These are phyloP conservation scores for Coemansia sp. DNA, from an alignment of 192 early-diverging fungal species.

Conservation along the genomic window DNA sequence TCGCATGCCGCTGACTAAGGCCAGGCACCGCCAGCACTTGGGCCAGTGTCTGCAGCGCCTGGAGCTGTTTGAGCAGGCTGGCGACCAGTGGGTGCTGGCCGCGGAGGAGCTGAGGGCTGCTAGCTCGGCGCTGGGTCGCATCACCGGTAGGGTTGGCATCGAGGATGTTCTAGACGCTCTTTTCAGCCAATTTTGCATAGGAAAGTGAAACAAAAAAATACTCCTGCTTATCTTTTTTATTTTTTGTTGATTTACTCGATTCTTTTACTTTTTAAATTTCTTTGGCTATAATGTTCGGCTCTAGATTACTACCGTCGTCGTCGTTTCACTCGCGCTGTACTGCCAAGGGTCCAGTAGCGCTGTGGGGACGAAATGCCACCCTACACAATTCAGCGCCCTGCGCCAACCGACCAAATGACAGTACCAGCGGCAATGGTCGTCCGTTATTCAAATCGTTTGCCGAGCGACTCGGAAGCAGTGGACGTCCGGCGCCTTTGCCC, in stretches of 20 bases:
- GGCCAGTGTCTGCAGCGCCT: constrained; percentile 55
- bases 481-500: background rate
- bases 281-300: background rate
- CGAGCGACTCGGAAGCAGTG: background rate
- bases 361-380: background rate
- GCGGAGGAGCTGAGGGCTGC: constrained; percentile 74
- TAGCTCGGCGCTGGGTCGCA: constrained; percentile 60
- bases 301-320: background rate
- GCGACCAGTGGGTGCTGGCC: constrained; percentile 57
- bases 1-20: constrained; percentile 64
- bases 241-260: too few relatives aligned
- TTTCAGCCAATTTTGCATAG: constrained; percentile 79
- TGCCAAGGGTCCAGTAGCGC: background rate
- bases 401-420: background rate
- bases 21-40: constrained; percentile 66
- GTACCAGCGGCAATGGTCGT: background rate
- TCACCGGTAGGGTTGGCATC: constrained; percentile 71
- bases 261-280: background rate
- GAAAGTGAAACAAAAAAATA: constrained; percentile 52
- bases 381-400: background rate
- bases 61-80: constrained; percentile 36
- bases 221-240: too few relatives aligned
- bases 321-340: background rate
- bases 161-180: constrained; percentile 75
- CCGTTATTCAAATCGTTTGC: constrained; percentile 1